These are phyloP conservation scores for Pythium aristosporum DNA, from an alignment of 352 stramenopile species.

Conservation along the genomic window DNA sequence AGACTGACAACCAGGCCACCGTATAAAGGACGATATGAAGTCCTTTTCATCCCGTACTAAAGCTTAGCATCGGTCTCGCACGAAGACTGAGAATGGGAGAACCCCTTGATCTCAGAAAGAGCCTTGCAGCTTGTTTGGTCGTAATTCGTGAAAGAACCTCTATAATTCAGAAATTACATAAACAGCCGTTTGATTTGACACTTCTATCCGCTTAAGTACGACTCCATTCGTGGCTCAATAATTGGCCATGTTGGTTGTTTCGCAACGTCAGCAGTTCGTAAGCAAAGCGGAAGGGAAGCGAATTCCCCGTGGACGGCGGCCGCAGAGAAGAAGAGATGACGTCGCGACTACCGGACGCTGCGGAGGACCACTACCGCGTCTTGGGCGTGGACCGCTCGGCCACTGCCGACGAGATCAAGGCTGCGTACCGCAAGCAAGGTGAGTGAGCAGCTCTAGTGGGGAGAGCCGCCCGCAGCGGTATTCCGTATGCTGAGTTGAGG, in stretches of 20 bases:
- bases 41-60: background rate
- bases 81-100: background rate
- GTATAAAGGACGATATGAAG: conserved; percentile 17
- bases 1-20: conserved; percentile 22
- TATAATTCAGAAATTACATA: conserved; percentile 1
- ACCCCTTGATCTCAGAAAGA: background rate
- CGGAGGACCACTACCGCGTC: conserved; percentile 56
- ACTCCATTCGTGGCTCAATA: background rate
- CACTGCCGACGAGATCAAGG: conserved; percentile 71
- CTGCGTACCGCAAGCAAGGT: conserved; percentile 76
- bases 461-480: background rate
- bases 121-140: conserved; percentile 1
- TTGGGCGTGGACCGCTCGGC: conserved; percentile 63
- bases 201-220: conserved; percentile 17
- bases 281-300: background rate
- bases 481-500: background rate
- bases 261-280: conserved; percentile 10
- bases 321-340: conserved; percentile 8
- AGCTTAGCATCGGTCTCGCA: background rate
- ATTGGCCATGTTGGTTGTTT: conserved; percentile 1
- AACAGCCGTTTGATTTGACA: background rate
- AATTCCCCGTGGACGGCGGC: background rate
- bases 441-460: background rate
- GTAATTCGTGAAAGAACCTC: conserved; percentile 5
- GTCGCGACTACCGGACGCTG: conserved; percentile 7